Conservation (phyloP, 371 early-diverging fungal genomes). For the Mucor lusitanicus region DNA sequence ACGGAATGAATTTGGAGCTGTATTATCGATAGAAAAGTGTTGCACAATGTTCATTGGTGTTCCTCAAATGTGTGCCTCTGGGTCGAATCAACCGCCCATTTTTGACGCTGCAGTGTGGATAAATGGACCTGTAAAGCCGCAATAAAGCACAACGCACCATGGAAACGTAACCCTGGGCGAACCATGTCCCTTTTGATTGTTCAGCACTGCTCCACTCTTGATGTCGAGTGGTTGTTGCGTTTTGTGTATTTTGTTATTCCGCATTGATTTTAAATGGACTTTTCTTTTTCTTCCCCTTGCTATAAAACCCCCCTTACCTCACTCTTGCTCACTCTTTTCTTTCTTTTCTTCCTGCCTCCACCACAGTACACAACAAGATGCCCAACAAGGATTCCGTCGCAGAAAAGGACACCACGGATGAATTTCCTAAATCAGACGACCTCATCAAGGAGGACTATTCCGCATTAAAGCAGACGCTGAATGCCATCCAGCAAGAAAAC, state of each 20-base stretch:
- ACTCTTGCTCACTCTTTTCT: not conserved
- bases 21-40: conserved; percentile 59
- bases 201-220: not conserved
- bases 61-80: not conserved
- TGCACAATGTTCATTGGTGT: not conserved
- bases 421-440: not conserved
- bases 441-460: not conserved
- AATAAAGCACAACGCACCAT: no score
- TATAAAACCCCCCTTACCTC: not conserved
- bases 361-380: not conserved
- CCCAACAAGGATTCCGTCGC: no score
- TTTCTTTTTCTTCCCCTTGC: conserved; percentile 1
- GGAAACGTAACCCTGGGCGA: no score
- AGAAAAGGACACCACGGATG: not conserved
- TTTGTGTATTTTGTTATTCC: conserved; percentile 2
- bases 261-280: conserved; percentile 5
- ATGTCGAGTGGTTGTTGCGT: no score
- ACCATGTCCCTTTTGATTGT: no score
- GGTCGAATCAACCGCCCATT: no score
- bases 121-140: no score
- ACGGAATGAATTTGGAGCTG: conserved; percentile 91
- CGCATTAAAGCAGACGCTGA: not conserved
- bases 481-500: not conserved
- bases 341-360: not conserved
- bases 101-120: no score